Conservation (phyloP, 371 early-diverging fungal species). For the Nematocida sp. region DNA sequence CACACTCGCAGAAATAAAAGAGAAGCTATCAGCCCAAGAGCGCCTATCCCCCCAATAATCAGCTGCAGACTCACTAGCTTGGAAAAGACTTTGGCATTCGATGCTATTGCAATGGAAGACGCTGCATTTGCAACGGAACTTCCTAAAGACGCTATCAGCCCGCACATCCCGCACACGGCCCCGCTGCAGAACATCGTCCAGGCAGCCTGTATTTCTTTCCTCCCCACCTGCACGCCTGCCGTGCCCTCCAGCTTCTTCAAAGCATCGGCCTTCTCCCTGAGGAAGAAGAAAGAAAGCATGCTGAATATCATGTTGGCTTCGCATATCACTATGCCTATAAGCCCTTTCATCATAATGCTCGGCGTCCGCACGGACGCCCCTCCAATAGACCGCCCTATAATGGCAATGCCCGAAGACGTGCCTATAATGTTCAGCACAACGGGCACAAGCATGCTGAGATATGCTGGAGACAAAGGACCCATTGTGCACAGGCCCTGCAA, state of each 20-base stretch:
- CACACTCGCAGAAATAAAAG: conserved; percentile 15
- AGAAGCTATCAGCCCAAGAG: conserved; percentile 60
- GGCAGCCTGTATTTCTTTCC: conserved; percentile 1
- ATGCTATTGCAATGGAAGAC: conserved; percentile 62
- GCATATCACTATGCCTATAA: conserved; percentile 65
- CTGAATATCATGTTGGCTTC: conserved; percentile 63
- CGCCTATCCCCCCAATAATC: conserved; percentile 62
- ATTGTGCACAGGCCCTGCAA: neutral
- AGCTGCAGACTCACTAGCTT: conserved; percentile 64
- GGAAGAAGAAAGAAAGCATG: conserved; percentile 55
- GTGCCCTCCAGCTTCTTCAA: conserved; percentile 4
- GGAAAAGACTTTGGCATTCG: conserved; percentile 60
- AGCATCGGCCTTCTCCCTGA: conserved; percentile 48
- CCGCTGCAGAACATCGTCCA: conserved; percentile 53
- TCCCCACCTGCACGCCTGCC: neutral
- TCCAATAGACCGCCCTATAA: conserved; percentile 59
- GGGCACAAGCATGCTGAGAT: conserved; percentile 59
- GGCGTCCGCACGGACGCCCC: conserved; percentile 62
- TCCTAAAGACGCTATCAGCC: conserved; percentile 57
- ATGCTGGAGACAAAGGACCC: conserved; percentile 22
- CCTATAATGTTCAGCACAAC: conserved; percentile 59
- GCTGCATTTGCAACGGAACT: conserved; percentile 62
- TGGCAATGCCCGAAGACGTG: conserved; percentile 55
- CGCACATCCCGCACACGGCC: conserved; percentile 57
- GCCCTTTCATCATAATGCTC: conserved; percentile 57